A percentile compares a stretch with the other conserved stretches of the same genome.
phyloP scores from a whole-genome alignment of 768 basidiomycete species.

The Lactarius quietus region DNA sequence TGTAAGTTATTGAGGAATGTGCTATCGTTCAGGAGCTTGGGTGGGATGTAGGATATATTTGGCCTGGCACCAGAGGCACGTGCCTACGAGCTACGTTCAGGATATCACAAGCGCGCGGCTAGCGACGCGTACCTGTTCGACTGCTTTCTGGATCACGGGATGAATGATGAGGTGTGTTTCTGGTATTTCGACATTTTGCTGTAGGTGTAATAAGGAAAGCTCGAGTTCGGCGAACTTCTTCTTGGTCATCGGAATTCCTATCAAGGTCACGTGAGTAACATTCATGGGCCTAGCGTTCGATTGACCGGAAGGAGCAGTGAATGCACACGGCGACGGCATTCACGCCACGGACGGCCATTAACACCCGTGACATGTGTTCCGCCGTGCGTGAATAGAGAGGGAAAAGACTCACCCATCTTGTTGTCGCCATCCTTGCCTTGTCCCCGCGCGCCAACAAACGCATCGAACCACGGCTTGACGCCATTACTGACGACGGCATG shows the following conservation, averaged over 20 bases:
- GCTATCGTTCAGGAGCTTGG: slow-evolving; percentile 76
- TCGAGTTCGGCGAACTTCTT: slow-evolving; percentile 99
- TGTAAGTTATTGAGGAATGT: slow-evolving; percentile 92
- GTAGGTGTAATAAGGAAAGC: slow-evolving; percentile 87
- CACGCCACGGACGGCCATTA: neutral
- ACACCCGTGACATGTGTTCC: neutral
- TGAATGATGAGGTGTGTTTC: slow-evolving; percentile 93
- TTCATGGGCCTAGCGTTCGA: neutral
- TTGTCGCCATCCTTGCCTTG: slow-evolving; percentile 72
- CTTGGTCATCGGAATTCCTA: slow-evolving; percentile 95
- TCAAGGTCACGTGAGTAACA: neutral
- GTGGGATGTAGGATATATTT: slow-evolving; percentile 71
- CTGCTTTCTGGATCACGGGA: slow-evolving; percentile 81
- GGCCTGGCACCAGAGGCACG: slow-evolving; percentile 56
- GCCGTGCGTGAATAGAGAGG: neutral
- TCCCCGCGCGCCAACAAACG: slow-evolving; percentile 85
- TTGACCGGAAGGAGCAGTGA: neutral
- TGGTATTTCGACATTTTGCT: slow-evolving; percentile 99
- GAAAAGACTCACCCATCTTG: slow-evolving; percentile 63
- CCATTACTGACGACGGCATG: slow-evolving; percentile 94
- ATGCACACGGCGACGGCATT: neutral
- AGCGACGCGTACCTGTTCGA: slow-evolving; percentile 49
- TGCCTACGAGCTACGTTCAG: slow-evolving; percentile 30
- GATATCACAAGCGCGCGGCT: neutral
- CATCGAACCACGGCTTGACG: slow-evolving; percentile 98